Evolutionary conservation across 148 eudicot genomes (phyloP), one percentile per base, ranked within the genome.

Genomic region (Camellia lanceoleosa): DNA sequence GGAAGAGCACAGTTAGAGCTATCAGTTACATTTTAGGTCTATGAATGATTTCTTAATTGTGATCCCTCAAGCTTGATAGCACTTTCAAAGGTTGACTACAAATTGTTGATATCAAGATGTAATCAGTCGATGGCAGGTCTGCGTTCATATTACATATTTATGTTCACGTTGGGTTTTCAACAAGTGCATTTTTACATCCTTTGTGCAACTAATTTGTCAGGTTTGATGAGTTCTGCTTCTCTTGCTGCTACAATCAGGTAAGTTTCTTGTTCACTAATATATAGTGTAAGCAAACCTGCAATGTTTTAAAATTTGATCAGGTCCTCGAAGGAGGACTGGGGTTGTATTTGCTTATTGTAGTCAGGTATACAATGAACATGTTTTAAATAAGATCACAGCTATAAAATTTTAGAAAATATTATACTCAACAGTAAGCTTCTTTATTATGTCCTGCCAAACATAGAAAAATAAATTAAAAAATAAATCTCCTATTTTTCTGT

Each of bases 141-240:
- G 23, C 44, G 52, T 76, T n/a, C 65, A 20, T 23, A 20, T 38
- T 52, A 23, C 46, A 76, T 62, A 76, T 20, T 44, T 49, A 62
- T 46, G 78, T n/a, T 62, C 54, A 7, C 20, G 38, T 62, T 76
- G 59, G 67, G 55, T 7, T 44, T 42, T 75, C 19, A 7, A n/a
- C 49, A 3, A 62, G 41, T 76, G 78, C 44, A 14, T 19, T 42
- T 76, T 44, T 76, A 44, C 42, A 61, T n/a, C 1, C 10, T 19
- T 44, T 76, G 58, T 76, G 69, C 42, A 62, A 76, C 65, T 76
- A 10, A 59, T 76, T 61, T 76, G 78, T 64, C 78, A 62, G 78
- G 78, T 76, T 46, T 76, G 69, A 43, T 61, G 68, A n/a, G 38
- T 61, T 12, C 43, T 62, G n/a, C 68, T 61, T 76, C 43, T 44